Conservation (phyloP, 352 stramenopile species). For the Globisporangium uncinulatum region DNA sequence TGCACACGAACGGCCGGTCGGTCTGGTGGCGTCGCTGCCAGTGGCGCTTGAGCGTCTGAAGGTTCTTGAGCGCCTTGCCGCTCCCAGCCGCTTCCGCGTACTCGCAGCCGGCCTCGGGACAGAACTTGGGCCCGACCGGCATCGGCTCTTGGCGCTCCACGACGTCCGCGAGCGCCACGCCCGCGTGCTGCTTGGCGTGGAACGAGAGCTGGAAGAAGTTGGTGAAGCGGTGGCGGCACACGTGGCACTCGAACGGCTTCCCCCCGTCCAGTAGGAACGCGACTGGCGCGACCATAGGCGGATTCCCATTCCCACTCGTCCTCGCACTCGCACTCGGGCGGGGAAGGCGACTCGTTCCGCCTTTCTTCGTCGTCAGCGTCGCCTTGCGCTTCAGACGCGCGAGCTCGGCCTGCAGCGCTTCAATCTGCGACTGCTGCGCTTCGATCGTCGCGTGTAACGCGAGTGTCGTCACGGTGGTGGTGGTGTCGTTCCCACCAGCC, state of each 20-base stretch:
- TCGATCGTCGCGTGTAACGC: conserved; percentile 31
- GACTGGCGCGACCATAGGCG: conserved; percentile 39
- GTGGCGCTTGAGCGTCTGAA: conserved; percentile 70
- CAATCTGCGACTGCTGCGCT: conserved; percentile 42
- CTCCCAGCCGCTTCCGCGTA: conserved; percentile 31
- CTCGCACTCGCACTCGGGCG: too few species aligned
- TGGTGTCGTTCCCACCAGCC: not conserved
- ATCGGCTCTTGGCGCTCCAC: conserved; percentile 32
- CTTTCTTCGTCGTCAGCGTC: not conserved
- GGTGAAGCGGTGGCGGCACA: conserved; percentile 46
- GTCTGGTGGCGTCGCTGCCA: conserved; percentile 60
- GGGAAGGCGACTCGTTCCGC: not conserved
- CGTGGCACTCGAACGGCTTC: conserved; percentile 60
- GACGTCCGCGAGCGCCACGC: conserved; percentile 21
- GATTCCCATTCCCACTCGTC: not conserved
- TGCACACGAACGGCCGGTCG: conserved; percentile 44
- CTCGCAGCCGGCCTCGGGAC: conserved; percentile 46
- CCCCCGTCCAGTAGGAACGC: conserved; percentile 50
- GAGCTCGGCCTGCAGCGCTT: conserved; percentile 29
- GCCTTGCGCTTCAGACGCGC: conserved; percentile 19
- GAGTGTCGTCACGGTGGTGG: not conserved
- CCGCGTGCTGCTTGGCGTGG: conserved; percentile 55
- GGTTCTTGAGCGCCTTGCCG: conserved; percentile 49
- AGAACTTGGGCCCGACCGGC: conserved; percentile 56
- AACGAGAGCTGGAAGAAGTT: conserved; percentile 76